These are phyloP conservation scores for Fallopia convolvulus DNA, from an alignment of 148 eudicot genomes.

Conservation along the genomic window DNA sequence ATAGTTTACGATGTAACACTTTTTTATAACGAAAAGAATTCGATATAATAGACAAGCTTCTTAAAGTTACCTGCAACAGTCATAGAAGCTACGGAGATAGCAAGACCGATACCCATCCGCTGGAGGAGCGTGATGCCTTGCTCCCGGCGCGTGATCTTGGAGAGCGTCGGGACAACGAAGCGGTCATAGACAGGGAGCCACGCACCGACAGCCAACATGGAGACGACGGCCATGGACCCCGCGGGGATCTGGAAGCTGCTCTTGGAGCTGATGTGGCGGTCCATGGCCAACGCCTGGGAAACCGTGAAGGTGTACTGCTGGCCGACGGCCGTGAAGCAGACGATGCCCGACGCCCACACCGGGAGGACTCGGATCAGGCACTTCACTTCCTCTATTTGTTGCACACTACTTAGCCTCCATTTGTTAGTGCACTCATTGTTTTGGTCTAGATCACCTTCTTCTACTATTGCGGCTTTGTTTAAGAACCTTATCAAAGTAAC, in stretches of 20 bases:
- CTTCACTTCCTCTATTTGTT: constrained; percentile 64
- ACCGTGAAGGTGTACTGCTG: constrained; percentile 60
- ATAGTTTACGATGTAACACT: background rate
- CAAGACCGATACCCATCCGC: constrained; percentile 58
- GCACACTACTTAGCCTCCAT: constrained; percentile 56
- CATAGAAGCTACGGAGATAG: constrained; percentile 48
- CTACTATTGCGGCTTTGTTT: constrained; percentile 58
- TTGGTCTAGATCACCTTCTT: constrained; percentile 32
- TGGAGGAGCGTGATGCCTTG: constrained; percentile 63
- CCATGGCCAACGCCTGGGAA: constrained; percentile 64
- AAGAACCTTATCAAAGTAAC: constrained; percentile 28
- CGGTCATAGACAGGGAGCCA: constrained; percentile 67
- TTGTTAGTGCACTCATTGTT: constrained; percentile 31
- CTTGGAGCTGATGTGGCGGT: constrained; percentile 44
- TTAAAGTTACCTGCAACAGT: constrained; percentile 33
- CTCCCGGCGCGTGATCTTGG: constrained; percentile 44
- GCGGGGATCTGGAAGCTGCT: constrained; percentile 54
- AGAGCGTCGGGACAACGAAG: constrained; percentile 36
- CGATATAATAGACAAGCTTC: too few relatives aligned
- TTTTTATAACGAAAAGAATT: too few relatives aligned
- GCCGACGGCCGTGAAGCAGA: constrained; percentile 46
- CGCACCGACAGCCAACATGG: constrained; percentile 43
- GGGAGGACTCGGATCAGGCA: constrained; percentile 56
- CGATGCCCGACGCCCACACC: constrained; percentile 61
- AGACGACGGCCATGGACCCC: constrained; percentile 43